Evolutionary conservation across 2,329 filamentous ascomycete genomes (phyloP), one percentile per base, ranked within the genome.

Genomic region (Colletotrichum musicola): DNA sequence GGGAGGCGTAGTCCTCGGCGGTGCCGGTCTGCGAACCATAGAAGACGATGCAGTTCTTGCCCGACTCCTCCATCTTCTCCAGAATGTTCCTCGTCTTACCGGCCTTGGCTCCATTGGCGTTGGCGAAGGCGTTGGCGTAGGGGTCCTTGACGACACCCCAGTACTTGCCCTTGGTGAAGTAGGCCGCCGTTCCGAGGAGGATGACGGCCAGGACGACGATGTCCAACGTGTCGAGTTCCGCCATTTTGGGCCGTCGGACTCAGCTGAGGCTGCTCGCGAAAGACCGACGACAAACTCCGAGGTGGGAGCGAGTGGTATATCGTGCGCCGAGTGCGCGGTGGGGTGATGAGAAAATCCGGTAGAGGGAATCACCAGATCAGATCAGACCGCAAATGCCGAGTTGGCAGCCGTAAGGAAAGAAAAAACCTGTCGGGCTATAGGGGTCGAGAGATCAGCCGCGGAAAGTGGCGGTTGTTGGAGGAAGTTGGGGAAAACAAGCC

Each of bases 1-100:
- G 90, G 13, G 95, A 97, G 73, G 96, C 97, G 78, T 99, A 99
- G 81, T 99, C 96, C 83, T 99, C 97, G 57, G 96, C 96, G 47
- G 96, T 99, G 76, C 96, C 96, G 20, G 96, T 99, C 84, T 99
- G 96, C 38, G 96, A 99, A 73, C 96, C 96, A 79, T 98, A 99
- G 86, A 99, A 98, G 76, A 99, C 92, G 72, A 99, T 92, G 81
- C 95, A 98, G 84, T 99, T 98, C 85, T 98, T 99, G 81, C 91
- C 92, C 12, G 90, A 91, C 84, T 98, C 94, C 22, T 98, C 93
- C 90, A 99, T 92, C 84, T 97, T 97, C 86, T 98, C 93, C 69
- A 98, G 79, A 72, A 99, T 95, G 80, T 98, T 95, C 74, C 96
- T 88, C 69, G 95, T 95, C 84, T 94, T 95, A 74, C 91, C 93